phyloP scores from a whole-genome alignment of 169 alveolate genomes.

The Plasmodium ovale region DNA sequence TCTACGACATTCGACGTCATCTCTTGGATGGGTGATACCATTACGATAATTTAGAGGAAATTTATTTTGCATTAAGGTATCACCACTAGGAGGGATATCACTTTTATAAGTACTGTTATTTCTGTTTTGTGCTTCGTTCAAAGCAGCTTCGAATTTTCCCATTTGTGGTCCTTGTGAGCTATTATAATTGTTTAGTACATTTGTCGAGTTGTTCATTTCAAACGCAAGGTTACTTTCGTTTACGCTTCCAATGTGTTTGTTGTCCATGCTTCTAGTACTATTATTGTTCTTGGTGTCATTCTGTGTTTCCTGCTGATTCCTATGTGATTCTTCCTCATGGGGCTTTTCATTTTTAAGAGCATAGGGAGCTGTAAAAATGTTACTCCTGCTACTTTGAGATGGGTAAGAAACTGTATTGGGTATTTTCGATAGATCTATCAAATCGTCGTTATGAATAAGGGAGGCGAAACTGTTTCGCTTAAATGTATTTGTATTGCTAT shows the following conservation, averaged over 20 bases:
- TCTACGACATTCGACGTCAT: not conserved
- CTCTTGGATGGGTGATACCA: no score
- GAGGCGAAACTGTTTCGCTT: not conserved
- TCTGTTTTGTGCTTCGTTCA: not conserved
- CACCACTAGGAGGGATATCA: not conserved
- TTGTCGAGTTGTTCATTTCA: not conserved
- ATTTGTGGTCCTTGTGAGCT: not conserved
- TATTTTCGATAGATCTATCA: not conserved
- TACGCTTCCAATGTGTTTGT: not conserved
- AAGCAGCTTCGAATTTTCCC: not conserved
- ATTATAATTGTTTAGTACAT: constrained; percentile 8
- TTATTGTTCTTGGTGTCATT: not conserved
- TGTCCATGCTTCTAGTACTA: not conserved
- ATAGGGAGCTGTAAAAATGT: not conserved
- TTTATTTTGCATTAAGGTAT: no score
- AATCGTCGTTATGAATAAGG: not conserved
- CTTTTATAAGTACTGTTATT: not conserved
- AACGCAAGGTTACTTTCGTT: not conserved
- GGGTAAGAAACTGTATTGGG: not conserved
- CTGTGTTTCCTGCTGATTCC: not conserved
- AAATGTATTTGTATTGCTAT: not conserved
- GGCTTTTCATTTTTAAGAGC: not conserved
- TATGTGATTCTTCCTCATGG: not conserved
- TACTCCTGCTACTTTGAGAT: not conserved
- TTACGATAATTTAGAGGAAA: no score